Evolutionary conservation across 306 rosid species (phyloP), one percentile per base, ranked within the genome.

Genomic region (Leucaena leucocephala): DNA sequence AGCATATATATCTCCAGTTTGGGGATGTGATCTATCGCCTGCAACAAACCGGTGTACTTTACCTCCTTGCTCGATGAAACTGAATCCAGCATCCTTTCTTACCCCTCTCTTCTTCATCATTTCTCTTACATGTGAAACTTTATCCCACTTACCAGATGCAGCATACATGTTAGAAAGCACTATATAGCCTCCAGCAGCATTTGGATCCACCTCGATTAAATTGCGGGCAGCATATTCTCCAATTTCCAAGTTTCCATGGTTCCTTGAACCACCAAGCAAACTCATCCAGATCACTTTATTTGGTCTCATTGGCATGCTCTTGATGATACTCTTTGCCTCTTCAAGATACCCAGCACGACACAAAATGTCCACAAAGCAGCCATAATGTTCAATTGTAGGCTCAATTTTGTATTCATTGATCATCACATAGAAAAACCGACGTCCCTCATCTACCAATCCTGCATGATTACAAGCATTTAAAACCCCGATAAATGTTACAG

Each of bases 381-480:
- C 91, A 6, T 87, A 89, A 83, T 89, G 89, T 48, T 89, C 93
- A 72, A 89, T 81, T 21, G 89, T 73, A 49, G 91, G 90, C 78
- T 86, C 74, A 38, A 89, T 86, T 72, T 81, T 87, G 81, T 84
- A 85, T 46, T 85, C 88, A 68, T 79, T 63, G 38, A 42, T 68
- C 96, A 87, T 89, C 83, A 77, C 68, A 34, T 85, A 54, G 50
- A 90, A 90, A 81, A 81, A 70, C 54, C 3, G 35, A 39, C 68
- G 84, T 36, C 90, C 92, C 15, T 82, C 86, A 54, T 85, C 80
- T 3, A 86, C 90, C 84, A 87, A 71, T 40, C 95, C 95, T 34
- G 82, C 84, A 72, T 88, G 92, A 78, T 90, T 87, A 68, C 90
- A 90, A 12, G 92, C 92, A 85, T 87, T 87, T 69, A 88, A 81